phyloP scores from a whole-genome alignment of 2,329 filamentous ascomycete genomes.

The Nothophoma quercina region DNA sequence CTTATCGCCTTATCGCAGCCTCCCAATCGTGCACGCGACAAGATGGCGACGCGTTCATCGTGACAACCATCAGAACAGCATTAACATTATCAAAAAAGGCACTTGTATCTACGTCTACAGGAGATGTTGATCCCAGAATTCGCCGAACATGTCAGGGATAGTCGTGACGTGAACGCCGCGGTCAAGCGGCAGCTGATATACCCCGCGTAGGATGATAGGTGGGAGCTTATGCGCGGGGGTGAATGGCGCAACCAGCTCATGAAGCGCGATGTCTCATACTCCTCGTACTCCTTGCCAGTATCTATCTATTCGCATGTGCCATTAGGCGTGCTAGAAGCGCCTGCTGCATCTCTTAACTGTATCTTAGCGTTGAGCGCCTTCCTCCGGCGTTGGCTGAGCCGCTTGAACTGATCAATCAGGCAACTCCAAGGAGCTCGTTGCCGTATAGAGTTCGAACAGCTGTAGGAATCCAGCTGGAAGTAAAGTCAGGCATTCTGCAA shows the following conservation, averaged over 20 bases:
- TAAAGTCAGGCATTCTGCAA: neutral
- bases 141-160: neutral
- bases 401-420: constrained; percentile 1
- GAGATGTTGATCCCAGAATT: neutral
- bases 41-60: neutral
- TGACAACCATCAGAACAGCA: neutral
- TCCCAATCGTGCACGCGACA: neutral
- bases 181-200: constrained; percentile 31
- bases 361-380: neutral
- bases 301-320: neutral
- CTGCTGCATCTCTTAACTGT: neutral
- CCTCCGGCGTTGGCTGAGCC: neutral
- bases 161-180: constrained; percentile 25
- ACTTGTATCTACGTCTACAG: neutral
- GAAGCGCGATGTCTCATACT: constrained; percentile 4
- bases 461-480: neutral
- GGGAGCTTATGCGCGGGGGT: constrained; percentile 35
- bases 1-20: constrained; percentile 25
- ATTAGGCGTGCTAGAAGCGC: neutral
- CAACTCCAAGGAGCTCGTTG: neutral
- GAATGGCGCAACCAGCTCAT: constrained; percentile 23
- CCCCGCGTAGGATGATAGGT: constrained; percentile 38
- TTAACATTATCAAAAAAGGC: neutral
- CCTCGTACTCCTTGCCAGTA: neutral
- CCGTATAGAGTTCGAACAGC: neutral